Evolutionary conservation across 2,329 filamentous ascomycete genomes (phyloP), one percentile per base, ranked within the genome.

Genomic region (Bisporella sp.): DNA sequence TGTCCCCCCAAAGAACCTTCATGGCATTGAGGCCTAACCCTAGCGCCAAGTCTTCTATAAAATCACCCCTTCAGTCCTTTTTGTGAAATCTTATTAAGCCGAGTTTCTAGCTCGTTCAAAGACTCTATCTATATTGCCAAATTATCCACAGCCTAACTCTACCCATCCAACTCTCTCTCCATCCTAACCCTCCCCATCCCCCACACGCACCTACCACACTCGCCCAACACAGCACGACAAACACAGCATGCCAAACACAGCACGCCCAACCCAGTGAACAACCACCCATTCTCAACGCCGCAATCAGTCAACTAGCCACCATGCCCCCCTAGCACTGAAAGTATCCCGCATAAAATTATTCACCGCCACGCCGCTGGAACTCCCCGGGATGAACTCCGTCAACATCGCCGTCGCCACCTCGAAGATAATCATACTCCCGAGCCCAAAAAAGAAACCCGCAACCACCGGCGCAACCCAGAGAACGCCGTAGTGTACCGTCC

Each of bases 281-380:
- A 68, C 85, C 85, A 90, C 1, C 87, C 88, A 55, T 84, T 79
- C 2, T 87, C 85, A 54, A 91, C 2, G 74, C 84, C 13, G 75
- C 63, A 48, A 92, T 85, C 49, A 89, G 73, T 1, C 87, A 87
- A 53, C 84, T 78, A 0, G 84, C 79, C 13, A 90, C 78, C 32
- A 91, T 66, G 41, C 77, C 6, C 85, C 87, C 1, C 88, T 74
- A 54, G 85, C 90, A 46, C 79, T 82, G 59, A 90, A 83, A 39
- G 90, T 87, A 59, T 92, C 93, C 45, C 88, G 73, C 47, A 88
- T 74, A 60, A 91, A 88, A 64, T 92, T 92, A 67, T 92, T 91
- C 41, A 91, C 73, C 0, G 88, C 89, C 3, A 92, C 85, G 1
- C 87, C 87, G 8, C 79, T 79, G 4, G 82, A 86, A 46, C 83